Evolutionary conservation across 2,329 filamentous ascomycete species (phyloP).

Genomic region (Graphilbum fragrans): DNA sequence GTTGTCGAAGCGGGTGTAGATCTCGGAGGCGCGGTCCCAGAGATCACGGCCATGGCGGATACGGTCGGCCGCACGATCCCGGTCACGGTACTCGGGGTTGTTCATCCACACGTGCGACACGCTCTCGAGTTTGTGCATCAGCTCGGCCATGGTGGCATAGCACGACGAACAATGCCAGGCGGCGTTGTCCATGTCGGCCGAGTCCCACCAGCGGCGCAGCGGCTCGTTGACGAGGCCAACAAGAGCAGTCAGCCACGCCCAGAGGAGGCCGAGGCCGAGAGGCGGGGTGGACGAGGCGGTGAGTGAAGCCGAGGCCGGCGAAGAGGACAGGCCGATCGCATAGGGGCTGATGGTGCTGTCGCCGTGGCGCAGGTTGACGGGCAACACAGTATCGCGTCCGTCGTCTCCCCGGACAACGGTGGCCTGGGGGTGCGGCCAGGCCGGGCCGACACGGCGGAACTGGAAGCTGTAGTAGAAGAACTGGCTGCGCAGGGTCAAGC

Average conservation of each 20-base stretch:
- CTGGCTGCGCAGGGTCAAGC: conserved; percentile 35
- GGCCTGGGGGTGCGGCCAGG: conserved; percentile 49
- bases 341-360: conserved; percentile 20
- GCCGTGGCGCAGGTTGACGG: conserved; percentile 38
- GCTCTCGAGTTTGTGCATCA: conserved; percentile 41
- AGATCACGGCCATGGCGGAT: conserved; percentile 41
- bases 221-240: not conserved
- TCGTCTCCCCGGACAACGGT: conserved; percentile 34
- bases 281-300: not conserved
- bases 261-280: not conserved
- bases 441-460: conserved; percentile 29
- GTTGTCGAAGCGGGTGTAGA: conserved; percentile 33
- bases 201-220: conserved; percentile 24
- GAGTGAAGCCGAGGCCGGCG: not conserved
- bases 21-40: conserved; percentile 36
- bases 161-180: conserved; percentile 53
- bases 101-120: conserved; percentile 46
- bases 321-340: not conserved
- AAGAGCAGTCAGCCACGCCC: not conserved
- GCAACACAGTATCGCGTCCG: conserved; percentile 33
- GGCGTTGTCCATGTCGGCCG: conserved; percentile 32
- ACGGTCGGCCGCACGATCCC: conserved; percentile 33
- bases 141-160: conserved; percentile 41
- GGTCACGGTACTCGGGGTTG: conserved; percentile 31
- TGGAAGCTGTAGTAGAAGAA: conserved; percentile 50